Conservation (phyloP, 2,329 filamentous ascomycete species). For the Dothideomycetes sp. region DNA sequence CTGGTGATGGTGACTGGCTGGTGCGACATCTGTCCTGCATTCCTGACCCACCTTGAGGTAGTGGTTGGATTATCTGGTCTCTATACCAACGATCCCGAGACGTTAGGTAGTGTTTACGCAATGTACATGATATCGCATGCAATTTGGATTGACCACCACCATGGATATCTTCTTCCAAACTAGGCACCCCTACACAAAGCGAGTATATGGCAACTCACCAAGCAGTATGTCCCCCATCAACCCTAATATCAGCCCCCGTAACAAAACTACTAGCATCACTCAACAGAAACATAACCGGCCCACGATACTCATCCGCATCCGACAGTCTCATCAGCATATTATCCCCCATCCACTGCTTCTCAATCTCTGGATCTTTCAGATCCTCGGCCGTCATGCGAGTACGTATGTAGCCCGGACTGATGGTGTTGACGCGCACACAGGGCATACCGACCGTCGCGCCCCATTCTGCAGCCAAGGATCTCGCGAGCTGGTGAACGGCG, state of each 20-base stretch:
- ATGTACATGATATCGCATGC: no score
- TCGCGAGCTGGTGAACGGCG: slow-evolving; percentile 40
- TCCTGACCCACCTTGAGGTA: no score
- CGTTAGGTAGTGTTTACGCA: no score
- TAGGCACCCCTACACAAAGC: no score
- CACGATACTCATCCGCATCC: slow-evolving; percentile 36
- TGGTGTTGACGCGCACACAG: slow-evolving; percentile 20
- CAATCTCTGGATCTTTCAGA: slow-evolving; percentile 35
- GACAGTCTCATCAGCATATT: slow-evolving; percentile 31
- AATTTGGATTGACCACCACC: no score
- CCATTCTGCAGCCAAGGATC: slow-evolving; percentile 44
- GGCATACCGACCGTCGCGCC: slow-evolving; percentile 29
- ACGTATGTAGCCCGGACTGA: slow-evolving; percentile 13
- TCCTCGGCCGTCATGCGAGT: slow-evolving; percentile 24
- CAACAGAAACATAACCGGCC: slow-evolving; percentile 37
- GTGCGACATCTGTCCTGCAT: no score
- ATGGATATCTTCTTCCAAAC: no score
- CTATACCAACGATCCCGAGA: no score
- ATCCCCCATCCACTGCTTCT: slow-evolving; percentile 41
- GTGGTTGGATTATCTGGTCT: no score
- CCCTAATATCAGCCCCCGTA: slow-evolving; percentile 34
- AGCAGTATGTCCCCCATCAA: slow-evolving; percentile 25
- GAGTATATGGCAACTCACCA: no score
- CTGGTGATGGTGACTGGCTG: no score
- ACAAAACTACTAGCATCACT: slow-evolving; percentile 37